phyloP scores from a whole-genome alignment of 208 protist genomes.

The Herpetomonas tarakana region DNA sequence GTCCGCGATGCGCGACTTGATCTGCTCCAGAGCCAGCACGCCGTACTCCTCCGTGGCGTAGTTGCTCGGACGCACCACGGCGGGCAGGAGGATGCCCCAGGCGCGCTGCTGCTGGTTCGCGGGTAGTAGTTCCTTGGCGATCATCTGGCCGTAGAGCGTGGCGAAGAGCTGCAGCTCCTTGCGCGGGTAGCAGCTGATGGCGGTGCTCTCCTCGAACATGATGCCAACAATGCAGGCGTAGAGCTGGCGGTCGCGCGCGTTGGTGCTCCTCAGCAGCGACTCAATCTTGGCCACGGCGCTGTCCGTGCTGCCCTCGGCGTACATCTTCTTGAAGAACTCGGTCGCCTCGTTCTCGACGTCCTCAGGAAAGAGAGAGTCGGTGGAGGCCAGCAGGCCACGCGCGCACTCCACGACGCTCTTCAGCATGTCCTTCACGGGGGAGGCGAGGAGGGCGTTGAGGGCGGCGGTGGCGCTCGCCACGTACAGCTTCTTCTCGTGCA shows the following conservation, averaged over 20 bases:
- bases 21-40: slow-evolving; percentile 93
- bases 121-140: slow-evolving; percentile 72
- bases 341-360: slow-evolving; percentile 84
- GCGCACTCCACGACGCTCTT: slow-evolving; percentile 72
- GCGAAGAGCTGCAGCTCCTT: slow-evolving; percentile 85
- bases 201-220: slow-evolving; percentile 80
- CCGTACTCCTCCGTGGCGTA: slow-evolving; percentile 96
- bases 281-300: slow-evolving; percentile 57
- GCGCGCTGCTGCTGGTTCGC: slow-evolving; percentile 73
- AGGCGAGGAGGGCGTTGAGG: slow-evolving; percentile 69
- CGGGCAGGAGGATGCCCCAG: slow-evolving; percentile 88
- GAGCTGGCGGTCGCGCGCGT: slow-evolving; percentile 72
- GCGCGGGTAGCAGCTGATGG: slow-evolving; percentile 69
- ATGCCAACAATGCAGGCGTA: slow-evolving; percentile 86
- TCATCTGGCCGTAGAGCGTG: slow-evolving; percentile 81
- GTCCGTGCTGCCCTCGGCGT: slow-evolving; percentile 52
- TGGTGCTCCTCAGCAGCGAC: slow-evolving; percentile 53
- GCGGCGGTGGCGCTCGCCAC: slow-evolving; percentile 75
- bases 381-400: slow-evolving; percentile 60
- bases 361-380: slow-evolving; percentile 74
- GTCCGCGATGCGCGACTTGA: slow-evolving; percentile 93
- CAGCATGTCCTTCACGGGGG: slow-evolving; percentile 77
- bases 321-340: slow-evolving; percentile 85
- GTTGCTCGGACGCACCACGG: slow-evolving; percentile 86
- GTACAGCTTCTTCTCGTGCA: slow-evolving; percentile 79